Evolutionary conservation across 2,329 filamentous ascomycete species (phyloP).

Genomic region (Claviceps sp.): DNA sequence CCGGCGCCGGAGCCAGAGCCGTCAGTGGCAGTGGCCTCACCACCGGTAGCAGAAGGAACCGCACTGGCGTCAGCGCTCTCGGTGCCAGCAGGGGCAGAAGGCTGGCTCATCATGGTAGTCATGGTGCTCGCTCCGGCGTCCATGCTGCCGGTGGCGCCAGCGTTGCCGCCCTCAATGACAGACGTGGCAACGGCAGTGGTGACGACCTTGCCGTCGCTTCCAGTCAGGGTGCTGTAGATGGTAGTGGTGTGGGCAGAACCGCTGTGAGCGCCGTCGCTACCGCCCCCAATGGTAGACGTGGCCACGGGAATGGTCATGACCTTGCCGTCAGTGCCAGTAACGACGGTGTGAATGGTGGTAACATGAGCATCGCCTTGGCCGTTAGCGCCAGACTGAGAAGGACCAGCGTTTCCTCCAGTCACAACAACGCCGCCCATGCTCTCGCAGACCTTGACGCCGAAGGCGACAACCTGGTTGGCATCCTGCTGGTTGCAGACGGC

Average conservation of each 20-base stretch:
- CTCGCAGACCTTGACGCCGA: conserved; percentile 26
- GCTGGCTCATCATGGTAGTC: conserved; percentile 12
- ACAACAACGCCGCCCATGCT: conserved; percentile 20
- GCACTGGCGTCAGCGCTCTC: neutral
- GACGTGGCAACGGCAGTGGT: conserved; percentile 8
- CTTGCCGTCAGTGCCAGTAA: conserved; percentile 19
- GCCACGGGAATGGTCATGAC: conserved; percentile 22
- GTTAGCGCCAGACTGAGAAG: neutral
- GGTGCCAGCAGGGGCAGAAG: neutral
- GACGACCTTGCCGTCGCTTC: conserved; percentile 18
- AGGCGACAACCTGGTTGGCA: conserved; percentile 24
- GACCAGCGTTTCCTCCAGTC: conserved; percentile 10
- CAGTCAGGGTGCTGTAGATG: conserved; percentile 21
- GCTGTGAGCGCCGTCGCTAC: conserved; percentile 7
- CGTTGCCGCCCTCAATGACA: neutral
- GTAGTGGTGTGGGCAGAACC: conserved; percentile 17
- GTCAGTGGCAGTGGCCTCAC: conserved; percentile 7
- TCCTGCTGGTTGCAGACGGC: conserved; percentile 26
- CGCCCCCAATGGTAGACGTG: conserved; percentile 20
- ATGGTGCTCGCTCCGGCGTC: conserved; percentile 15
- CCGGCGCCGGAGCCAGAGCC: too few relatives aligned
- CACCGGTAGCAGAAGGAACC: conserved; percentile 6
- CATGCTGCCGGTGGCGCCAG: conserved; percentile 8
- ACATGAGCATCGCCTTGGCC: neutral
- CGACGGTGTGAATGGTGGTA: conserved; percentile 24